phyloP scores from a whole-genome alignment of 2,329 filamentous ascomycete genomes.

The Plenodomus lindquistii region DNA sequence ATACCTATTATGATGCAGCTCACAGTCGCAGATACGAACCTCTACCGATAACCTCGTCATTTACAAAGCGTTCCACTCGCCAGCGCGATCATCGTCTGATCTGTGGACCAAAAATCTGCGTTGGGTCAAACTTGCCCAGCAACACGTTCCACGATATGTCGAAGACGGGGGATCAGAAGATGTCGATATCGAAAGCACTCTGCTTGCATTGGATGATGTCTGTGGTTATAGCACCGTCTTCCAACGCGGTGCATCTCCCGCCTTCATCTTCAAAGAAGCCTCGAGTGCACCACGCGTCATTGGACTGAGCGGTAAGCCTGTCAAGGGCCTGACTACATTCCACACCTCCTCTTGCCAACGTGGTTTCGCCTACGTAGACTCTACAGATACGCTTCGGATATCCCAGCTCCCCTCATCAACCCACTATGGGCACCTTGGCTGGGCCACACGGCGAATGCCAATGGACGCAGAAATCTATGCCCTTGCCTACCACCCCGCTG shows the following conservation, averaged over 20 bases:
- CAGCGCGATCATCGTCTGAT: conserved; percentile 41
- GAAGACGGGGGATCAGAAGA: conserved; percentile 55
- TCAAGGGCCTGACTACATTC: conserved; percentile 74
- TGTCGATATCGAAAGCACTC: conserved; percentile 49
- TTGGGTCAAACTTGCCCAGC: conserved; percentile 76
- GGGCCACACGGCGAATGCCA: conserved; percentile 72
- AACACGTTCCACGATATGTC: conserved; percentile 64
- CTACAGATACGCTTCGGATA: conserved; percentile 70
- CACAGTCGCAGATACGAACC: conserved; percentile 67
- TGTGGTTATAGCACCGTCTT: conserved; percentile 81
- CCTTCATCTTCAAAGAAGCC: conserved; percentile 80
- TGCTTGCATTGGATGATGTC: conserved; percentile 66
- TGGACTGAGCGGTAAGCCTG: conserved; percentile 68
- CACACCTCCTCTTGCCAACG: conserved; percentile 76
- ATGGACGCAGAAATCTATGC: conserved; percentile 72
- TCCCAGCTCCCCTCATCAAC: conserved; percentile 70
- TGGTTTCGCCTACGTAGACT: conserved; percentile 75
- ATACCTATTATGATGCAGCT: background rate
- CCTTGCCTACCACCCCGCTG: conserved; percentile 76
- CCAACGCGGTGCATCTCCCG: conserved; percentile 76
- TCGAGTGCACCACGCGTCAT: conserved; percentile 76
- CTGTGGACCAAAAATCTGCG: conserved; percentile 63
- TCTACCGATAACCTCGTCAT: conserved; percentile 80
- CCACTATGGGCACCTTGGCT: conserved; percentile 73
- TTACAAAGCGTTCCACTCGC: conserved; percentile 75